phyloP scores from a whole-genome alignment of 768 basidiomycete genomes.

The Sporobolomyces pararoseus region DNA sequence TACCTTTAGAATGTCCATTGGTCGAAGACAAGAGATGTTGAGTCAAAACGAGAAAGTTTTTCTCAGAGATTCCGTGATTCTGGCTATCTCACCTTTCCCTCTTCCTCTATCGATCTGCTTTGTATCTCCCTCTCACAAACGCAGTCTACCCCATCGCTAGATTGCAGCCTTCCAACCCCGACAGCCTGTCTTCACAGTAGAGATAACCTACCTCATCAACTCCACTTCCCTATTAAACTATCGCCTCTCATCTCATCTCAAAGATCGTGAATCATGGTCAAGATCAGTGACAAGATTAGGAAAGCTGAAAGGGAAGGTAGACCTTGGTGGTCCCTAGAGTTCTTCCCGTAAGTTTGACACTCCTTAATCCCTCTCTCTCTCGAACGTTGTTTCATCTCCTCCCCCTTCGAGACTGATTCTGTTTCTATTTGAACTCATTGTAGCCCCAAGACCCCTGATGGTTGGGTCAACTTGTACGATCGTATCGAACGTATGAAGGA shows the following conservation, averaged over 20 bases:
- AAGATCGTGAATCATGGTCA: conserved; percentile 14
- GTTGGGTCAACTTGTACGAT: conserved; percentile 90
- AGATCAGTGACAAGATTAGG: conserved; percentile 88
- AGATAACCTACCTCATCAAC: neutral
- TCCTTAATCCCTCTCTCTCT: too few species aligned
- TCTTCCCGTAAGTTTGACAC: conserved; percentile 94
- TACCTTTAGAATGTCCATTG: too few species aligned
- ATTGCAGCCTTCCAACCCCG: too few species aligned
- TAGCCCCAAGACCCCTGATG: conserved; percentile 53
- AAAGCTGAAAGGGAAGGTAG: conserved; percentile 78
- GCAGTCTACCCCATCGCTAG: too few species aligned
- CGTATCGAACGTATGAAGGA: conserved; percentile 97
- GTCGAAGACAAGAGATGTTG: neutral
- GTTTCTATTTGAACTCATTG: neutral
- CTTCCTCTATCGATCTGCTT: too few species aligned
- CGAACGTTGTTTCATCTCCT: conserved; percentile 5
- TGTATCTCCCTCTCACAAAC: too few species aligned
- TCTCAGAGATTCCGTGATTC: neutral
- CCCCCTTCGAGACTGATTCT: neutral
- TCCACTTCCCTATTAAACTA: neutral
- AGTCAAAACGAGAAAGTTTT: neutral
- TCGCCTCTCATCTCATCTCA: neutral
- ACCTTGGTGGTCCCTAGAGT: conserved; percentile 98
- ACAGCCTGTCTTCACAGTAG: too few species aligned
- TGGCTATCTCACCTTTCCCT: neutral